Percentiles rank a stretch among this genome's conserved stretches.
Conservation (phyloP, 202 grass and related monocot genomes). For the Zoysia matrella region DNA sequence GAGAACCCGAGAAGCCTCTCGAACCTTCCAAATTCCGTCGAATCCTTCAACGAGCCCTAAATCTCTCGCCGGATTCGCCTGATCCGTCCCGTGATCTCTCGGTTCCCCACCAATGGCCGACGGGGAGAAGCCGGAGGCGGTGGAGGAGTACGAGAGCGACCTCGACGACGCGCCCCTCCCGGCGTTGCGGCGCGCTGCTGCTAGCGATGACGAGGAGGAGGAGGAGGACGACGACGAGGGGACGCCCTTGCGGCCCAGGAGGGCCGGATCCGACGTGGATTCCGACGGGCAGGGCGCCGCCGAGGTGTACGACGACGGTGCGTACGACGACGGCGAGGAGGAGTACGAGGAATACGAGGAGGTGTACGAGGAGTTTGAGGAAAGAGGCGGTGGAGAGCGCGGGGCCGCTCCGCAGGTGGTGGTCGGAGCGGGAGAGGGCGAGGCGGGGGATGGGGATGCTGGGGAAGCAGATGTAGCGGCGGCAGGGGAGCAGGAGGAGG, state of each 20-base stretch:
- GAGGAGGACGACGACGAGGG: conserved; percentile 10
- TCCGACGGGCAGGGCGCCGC: conserved; percentile 80
- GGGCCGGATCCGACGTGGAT: conserved; percentile 64
- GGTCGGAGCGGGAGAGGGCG: conserved; percentile 23
- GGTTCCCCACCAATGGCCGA: conserved; percentile 48
- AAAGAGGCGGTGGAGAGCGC: conserved; percentile 15
- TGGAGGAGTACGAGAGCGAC: conserved; percentile 85
- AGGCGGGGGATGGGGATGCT: conserved; percentile 38
- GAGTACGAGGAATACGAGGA: conserved; percentile 61
- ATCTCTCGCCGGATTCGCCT: conserved; percentile 24
- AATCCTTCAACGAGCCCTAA: conserved; percentile 43
- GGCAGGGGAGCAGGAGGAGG: conserved; percentile 42
- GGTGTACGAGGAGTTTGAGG: conserved; percentile 50
- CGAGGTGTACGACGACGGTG: conserved; percentile 73
- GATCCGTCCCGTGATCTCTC: conserved; percentile 36
- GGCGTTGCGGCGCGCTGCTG: conserved; percentile 69
- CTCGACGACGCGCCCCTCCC: conserved; percentile 83
- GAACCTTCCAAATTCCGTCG: conserved; percentile 50
- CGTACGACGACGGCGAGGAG: conserved; percentile 58
- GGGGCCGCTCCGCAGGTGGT: conserved; percentile 21
- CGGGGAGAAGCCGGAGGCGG: conserved; percentile 44
- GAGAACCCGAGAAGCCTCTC: conserved; percentile 26
- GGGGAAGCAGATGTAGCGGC: conserved; percentile 30
- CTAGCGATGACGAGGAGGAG: conserved; percentile 82
- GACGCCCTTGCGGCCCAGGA: conserved; percentile 6